Base-by-base conservation (phyloP, 306 rosid genomes). In the Lupinus albus region DNA sequence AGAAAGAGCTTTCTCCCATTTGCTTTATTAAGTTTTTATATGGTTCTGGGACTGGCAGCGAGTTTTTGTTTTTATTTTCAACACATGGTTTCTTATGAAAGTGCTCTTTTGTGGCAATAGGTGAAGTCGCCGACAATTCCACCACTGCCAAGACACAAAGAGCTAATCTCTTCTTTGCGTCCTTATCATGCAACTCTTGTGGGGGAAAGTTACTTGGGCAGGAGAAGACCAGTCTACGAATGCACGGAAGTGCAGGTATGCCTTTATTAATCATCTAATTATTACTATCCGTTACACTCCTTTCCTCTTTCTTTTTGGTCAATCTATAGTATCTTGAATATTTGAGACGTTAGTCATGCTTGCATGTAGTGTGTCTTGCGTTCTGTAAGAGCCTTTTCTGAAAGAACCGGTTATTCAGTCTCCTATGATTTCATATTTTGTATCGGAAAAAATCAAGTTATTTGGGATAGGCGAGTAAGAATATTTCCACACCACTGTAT, bases 121-220 rank as follows among this genome's bases (percentile, higher is more conserved):
- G 88, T 91, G 78, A 94, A 87, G 80, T 85, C 99, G 21, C 79
- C 89, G 12, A 55, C 97, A 25, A 56, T 88, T 71, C 99, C 99
- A 13, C 95, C 81, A 54, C 83, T 94, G 52, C 99, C 99, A 32
- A 61, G 78, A 54, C 95, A 88, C 20, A 87, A 67, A 84, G 95
- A 90, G 74, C 74, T 94, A 74, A 74, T 81, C 20, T 78, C 91
- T 56, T 81, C 87, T 41, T 74, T 94, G 71, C 87, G 99, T 68
- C 85, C 95, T 68, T 80, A 82, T 81, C 96, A 94, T 57, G 84
- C 91, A 50, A 86, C 83, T 66, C 97, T 94, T 61, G 97, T 94
- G 2, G 99, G 96, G 56, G 99, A 94, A 80, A 94, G 97, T 80
- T 94, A 82, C 82, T 78, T 94, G 85, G 99, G 85, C 16, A 94